Evolutionary conservation across 1,284 basidiomycete genomes (phyloP).

Genomic region (Pulveroboletus sp.): DNA sequence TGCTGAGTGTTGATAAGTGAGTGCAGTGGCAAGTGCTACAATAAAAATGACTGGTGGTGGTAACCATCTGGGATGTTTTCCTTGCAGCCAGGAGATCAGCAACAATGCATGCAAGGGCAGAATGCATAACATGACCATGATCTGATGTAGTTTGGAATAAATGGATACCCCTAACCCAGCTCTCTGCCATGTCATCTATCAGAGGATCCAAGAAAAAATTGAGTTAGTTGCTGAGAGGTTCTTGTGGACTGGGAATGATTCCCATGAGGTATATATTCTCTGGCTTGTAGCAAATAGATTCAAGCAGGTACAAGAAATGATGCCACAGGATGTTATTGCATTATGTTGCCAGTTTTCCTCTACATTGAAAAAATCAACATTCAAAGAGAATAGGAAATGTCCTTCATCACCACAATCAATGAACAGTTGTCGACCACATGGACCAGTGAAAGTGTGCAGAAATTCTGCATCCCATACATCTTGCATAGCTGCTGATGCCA

Average conservation of each 20-base stretch:
- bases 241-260: constrained; percentile 28
- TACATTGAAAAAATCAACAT: background rate
- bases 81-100: constrained; percentile 40
- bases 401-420: background rate
- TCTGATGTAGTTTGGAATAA: constrained; percentile 24
- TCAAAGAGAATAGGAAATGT: background rate
- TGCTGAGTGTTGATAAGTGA: constrained; percentile 10
- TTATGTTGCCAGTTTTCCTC: background rate
- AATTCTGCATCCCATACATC: background rate
- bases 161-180: constrained; percentile 31
- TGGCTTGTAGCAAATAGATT: constrained; percentile 23
- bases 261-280: constrained; percentile 38
- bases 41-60: constrained; percentile 24
- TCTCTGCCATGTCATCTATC: constrained; percentile 28
- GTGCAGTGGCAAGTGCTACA: constrained; percentile 37
- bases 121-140: constrained; percentile 13
- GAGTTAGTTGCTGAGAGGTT: constrained; percentile 27
- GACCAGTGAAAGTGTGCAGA: background rate
- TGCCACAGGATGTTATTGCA: background rate
- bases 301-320: background rate
- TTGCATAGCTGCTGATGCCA: background rate
- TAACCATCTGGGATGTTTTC: constrained; percentile 23
- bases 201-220: constrained; percentile 33
- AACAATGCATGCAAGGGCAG: constrained; percentile 28
- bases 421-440: background rate